Base-by-base conservation (phyloP, 2,329 filamentous ascomycete genomes). In the Penicillium sp. region DNA sequence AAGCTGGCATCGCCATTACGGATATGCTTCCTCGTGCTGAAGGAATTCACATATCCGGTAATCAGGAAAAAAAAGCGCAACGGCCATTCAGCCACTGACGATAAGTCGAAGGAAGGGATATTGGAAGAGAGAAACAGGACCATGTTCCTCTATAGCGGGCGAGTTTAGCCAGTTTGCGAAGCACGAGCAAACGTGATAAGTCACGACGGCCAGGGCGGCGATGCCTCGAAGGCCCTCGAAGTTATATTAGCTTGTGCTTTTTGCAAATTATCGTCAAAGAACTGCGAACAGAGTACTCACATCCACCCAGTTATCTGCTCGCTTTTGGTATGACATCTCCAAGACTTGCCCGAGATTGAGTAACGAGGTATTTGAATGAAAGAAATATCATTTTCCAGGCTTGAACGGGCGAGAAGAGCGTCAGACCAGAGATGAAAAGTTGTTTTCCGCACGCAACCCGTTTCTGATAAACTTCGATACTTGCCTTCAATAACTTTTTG, bases 181-280 rank as follows among this genome's bases (percentile, higher is more conserved):
- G 10, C 74, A 71, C 20, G 77, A 78, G 62, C 75, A 78, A 37
- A 79, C 65, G 59, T 79, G 76, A 58, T 77, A 77, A 50, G 70
- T 74, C 22, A 79, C 76, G 51, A 79, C 77, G 64, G 76, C 73
- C 59, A 79, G 75, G 14, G 76, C 77, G 5, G 77, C 77, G 54
- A 77, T 64, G 34, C 77, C 77, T 31, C 77, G 75, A 34, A 79
- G 71, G 62, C 77, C 77, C 77, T 79, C 6, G n/a, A 35, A 50
- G 42, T 45, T 2, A 12, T 8, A 31, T 47, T 22, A 50, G 48
- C n/a, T 31, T 10, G 20, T 11, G 10, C n/a, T 2, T 22, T 50
- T 11, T 31, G 43, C 7, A 15, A 11, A 28, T 31, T 31, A 8
- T 31, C 31, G 7, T 31, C 3, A 10, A 5, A 31, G 14, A n/a